Conservation (phyloP, 2,329 filamentous ascomycete genomes). For the Penicillium nordicum region DNA sequence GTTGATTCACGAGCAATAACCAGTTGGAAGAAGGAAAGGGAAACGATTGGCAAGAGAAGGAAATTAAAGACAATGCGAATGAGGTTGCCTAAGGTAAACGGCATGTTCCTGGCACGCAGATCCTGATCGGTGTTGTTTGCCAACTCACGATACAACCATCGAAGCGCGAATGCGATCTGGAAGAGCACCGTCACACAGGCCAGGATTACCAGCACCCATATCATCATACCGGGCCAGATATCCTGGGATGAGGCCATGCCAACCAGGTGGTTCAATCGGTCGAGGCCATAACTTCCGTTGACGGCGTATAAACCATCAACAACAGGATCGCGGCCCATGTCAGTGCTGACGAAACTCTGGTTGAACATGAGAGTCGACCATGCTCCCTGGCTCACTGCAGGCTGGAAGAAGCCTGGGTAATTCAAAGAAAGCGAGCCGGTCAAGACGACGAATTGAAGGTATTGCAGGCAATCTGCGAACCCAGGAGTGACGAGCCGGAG, state of each 20-base stretch:
- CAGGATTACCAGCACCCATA: slow-evolving; percentile 81
- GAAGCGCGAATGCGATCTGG: slow-evolving; percentile 71
- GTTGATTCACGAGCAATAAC: slow-evolving; percentile 69
- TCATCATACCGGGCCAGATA: slow-evolving; percentile 89
- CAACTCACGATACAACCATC: slow-evolving; percentile 71
- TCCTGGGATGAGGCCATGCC: slow-evolving; percentile 74
- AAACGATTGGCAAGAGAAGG: slow-evolving; percentile 80
- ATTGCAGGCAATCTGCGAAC: slow-evolving; percentile 94
- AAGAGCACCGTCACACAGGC: slow-evolving; percentile 63
- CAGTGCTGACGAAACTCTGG: slow-evolving; percentile 73
- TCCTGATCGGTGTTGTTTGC: slow-evolving; percentile 77
- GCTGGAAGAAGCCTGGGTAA: slow-evolving; percentile 94
- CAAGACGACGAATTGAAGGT: slow-evolving; percentile 87
- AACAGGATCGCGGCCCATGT: slow-evolving; percentile 62
- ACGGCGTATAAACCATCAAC: slow-evolving; percentile 83
- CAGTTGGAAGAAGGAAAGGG: slow-evolving; percentile 87
- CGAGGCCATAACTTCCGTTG: slow-evolving; percentile 74
- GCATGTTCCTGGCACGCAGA: slow-evolving; percentile 83
- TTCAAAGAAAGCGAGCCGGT: slow-evolving; percentile 82
- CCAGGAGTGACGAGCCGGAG: slow-evolving; percentile 90
- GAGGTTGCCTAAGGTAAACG: slow-evolving; percentile 75
- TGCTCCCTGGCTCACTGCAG: slow-evolving; percentile 77
- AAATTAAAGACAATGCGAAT: slow-evolving; percentile 89
- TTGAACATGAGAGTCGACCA: slow-evolving; percentile 96
- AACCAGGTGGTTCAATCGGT: slow-evolving; percentile 73